Evolutionary conservation across 2,329 filamentous ascomycete genomes (phyloP).

Genomic region (Penicillium sp.): DNA sequence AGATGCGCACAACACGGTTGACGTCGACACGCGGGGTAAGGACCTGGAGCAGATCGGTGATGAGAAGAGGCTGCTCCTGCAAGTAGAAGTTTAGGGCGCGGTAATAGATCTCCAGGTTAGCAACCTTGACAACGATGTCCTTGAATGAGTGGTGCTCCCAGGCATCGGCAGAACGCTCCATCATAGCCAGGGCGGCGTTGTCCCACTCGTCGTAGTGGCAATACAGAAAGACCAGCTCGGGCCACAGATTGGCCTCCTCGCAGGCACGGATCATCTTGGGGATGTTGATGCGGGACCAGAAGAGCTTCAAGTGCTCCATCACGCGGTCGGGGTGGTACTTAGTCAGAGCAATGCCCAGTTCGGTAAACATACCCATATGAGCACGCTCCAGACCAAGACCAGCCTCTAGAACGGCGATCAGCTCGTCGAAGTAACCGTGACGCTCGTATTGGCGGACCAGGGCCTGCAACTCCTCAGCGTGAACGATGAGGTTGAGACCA

Average conservation of each 20-base stretch:
- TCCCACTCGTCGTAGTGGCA: conserved; percentile 98
- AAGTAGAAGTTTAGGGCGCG: conserved; percentile 94
- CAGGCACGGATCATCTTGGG: conserved; percentile 92
- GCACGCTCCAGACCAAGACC: conserved; percentile 87
- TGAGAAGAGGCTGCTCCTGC: conserved; percentile 88
- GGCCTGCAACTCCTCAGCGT: conserved; percentile 89
- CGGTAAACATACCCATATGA: conserved; percentile 97
- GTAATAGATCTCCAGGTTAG: conserved; percentile 99
- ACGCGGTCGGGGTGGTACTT: conserved; percentile 93
- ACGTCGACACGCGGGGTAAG: conserved; percentile 93
- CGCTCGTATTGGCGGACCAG: conserved; percentile 95
- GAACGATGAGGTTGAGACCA: conserved; percentile 94
- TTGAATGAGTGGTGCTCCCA: conserved; percentile 99
- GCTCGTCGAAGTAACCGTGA: conserved; percentile 97
- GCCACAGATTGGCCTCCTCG: conserved; percentile 94
- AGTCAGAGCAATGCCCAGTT: conserved; percentile 82
- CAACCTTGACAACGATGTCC: conserved; percentile 95
- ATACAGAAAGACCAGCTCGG: conserved; percentile 95
- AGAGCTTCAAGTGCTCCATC: conserved; percentile 98
- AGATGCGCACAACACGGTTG: conserved; percentile 98
- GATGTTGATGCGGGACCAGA: conserved; percentile 97
- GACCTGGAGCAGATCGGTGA: conserved; percentile 91
- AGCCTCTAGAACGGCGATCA: conserved; percentile 89
- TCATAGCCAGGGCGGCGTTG: conserved; percentile 93
- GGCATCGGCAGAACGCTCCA: conserved; percentile 93